Conservation (phyloP, 805 yeast genomes). For the Yamadazyma philogaea region DNA sequence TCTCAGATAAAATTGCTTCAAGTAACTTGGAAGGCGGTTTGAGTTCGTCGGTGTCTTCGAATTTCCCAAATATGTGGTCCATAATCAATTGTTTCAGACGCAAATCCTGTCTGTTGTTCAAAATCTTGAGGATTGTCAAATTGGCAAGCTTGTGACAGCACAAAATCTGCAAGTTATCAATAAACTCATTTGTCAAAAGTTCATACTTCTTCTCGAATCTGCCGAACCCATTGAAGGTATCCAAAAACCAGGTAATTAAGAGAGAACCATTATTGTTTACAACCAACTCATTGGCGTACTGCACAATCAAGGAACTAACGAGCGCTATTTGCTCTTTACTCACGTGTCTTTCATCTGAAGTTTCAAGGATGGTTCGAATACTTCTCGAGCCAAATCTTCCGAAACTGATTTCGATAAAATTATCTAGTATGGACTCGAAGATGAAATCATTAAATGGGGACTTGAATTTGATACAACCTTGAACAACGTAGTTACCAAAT, state of each 20-base stretch:
- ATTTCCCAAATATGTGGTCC: conserved; percentile 61
- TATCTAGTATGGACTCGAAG: conserved; percentile 74
- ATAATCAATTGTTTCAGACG: conserved; percentile 60
- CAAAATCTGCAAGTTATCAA: conserved; percentile 59
- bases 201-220: conserved; percentile 48
- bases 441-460: conserved; percentile 87
- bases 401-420: conserved; percentile 76
- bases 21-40: conserved; percentile 45
- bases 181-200: conserved; percentile 59
- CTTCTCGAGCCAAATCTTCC: conserved; percentile 96
- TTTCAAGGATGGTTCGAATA: conserved; percentile 86
- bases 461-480: conserved; percentile 88
- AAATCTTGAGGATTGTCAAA: conserved; percentile 72
- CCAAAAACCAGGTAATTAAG: conserved; percentile 90
- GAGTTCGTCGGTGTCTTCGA: conserved; percentile 23
- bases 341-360: conserved; percentile 36
- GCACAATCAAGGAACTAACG: conserved; percentile 72
- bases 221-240: conserved; percentile 48
- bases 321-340: conserved; percentile 65
- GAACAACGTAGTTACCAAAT: conserved; percentile 94
- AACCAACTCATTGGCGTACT: conserved; percentile 74
- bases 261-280: conserved; percentile 85
- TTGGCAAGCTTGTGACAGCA: conserved; percentile 84
- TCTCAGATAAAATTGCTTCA: conserved; percentile 62
- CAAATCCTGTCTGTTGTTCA: conserved; percentile 65